Percentiles rank a stretch among this genome's conserved stretches.
phyloP scores from a whole-genome alignment of 2,329 filamentous ascomycete genomes.

The Aspergillus intermedius region DNA sequence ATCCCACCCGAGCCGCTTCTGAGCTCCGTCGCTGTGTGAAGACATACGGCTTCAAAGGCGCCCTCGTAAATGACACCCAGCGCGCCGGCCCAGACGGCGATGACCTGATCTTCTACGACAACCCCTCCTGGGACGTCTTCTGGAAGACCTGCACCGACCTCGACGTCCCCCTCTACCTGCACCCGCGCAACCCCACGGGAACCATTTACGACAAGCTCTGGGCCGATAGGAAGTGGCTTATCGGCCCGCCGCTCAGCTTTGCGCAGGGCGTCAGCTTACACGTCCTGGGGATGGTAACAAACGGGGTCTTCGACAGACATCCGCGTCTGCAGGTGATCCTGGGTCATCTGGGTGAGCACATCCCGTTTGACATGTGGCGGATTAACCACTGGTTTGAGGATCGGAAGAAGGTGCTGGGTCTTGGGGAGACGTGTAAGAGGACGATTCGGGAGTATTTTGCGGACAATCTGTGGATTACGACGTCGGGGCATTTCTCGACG shows the following conservation, averaged over 20 bases:
- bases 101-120: slow-evolving; percentile 55
- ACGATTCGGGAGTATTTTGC: slow-evolving; percentile 30
- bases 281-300: slow-evolving; percentile 41
- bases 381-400: slow-evolving; percentile 26
- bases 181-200: slow-evolving; percentile 50
- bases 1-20: slow-evolving; percentile 22
- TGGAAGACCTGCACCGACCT: slow-evolving; percentile 51
- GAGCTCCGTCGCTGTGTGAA: slow-evolving; percentile 41
- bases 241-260: slow-evolving; percentile 52
- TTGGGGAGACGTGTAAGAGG: slow-evolving; percentile 23
- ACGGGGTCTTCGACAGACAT: slow-evolving; percentile 40
- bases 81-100: slow-evolving; percentile 50
- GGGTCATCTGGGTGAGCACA: slow-evolving; percentile 39
- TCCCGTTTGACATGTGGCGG: slow-evolving; percentile 40
- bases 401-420: slow-evolving; percentile 16
- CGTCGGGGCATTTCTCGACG: slow-evolving; percentile 27
- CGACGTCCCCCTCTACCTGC: slow-evolving; percentile 56
- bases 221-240: slow-evolving; percentile 49
- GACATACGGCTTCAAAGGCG: slow-evolving; percentile 53
- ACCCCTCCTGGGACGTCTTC: slow-evolving; percentile 50
- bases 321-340: slow-evolving; percentile 39
- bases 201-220: slow-evolving; percentile 49
- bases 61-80: slow-evolving; percentile 54
- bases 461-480: slow-evolving; percentile 29
- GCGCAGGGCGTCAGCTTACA: slow-evolving; percentile 52